These are phyloP conservation scores for Penicillium sp. DNA, from an alignment of 2,329 filamentous ascomycete genomes.

Conservation along the genomic window DNA sequence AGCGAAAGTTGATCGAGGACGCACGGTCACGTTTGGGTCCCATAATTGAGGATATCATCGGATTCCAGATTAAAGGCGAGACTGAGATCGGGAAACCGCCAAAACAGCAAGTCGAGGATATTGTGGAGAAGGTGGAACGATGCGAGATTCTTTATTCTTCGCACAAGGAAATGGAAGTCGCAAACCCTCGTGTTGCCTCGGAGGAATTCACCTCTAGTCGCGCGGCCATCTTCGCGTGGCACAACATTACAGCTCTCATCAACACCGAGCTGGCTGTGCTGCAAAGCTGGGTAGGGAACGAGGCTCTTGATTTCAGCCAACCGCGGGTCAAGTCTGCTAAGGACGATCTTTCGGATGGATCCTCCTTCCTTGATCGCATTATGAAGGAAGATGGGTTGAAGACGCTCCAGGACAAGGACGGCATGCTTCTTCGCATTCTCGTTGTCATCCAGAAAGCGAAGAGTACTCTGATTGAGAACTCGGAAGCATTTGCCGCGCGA, in stretches of 20 bases:
- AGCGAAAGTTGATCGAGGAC: slow-evolving; percentile 85
- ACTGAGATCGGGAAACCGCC: slow-evolving; percentile 87
- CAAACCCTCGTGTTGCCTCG: slow-evolving; percentile 74
- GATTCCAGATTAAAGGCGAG: slow-evolving; percentile 91
- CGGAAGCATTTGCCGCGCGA: slow-evolving; percentile 77
- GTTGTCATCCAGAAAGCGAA: slow-evolving; percentile 92
- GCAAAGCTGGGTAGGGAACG: slow-evolving; percentile 95
- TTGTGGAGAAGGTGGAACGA: slow-evolving; percentile 86
- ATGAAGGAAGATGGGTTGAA: slow-evolving; percentile 94
- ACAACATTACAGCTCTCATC: slow-evolving; percentile 95
- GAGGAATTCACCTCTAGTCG: slow-evolving; percentile 76
- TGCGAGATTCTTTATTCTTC: slow-evolving; percentile 84
- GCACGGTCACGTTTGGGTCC: slow-evolving; percentile 70
- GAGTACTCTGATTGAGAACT: slow-evolving; percentile 81
- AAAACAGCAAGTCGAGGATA: slow-evolving; percentile 81
- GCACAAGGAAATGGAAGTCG: slow-evolving; percentile 67
- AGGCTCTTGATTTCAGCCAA: slow-evolving; percentile 86
- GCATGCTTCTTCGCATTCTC: slow-evolving; percentile 80
- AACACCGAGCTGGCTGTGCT: slow-evolving; percentile 89
- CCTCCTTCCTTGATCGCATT: slow-evolving; percentile 88
- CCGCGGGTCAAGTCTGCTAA: slow-evolving; percentile 66
- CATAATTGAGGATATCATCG: slow-evolving; percentile 80
- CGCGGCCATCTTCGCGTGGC: slow-evolving; percentile 89
- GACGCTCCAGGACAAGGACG: slow-evolving; percentile 77
- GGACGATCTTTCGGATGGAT: slow-evolving; percentile 78